Evolutionary conservation across 257 asterid species (phyloP), one percentile per base, ranked within the genome.

Genomic region (Jasminum sambac): DNA sequence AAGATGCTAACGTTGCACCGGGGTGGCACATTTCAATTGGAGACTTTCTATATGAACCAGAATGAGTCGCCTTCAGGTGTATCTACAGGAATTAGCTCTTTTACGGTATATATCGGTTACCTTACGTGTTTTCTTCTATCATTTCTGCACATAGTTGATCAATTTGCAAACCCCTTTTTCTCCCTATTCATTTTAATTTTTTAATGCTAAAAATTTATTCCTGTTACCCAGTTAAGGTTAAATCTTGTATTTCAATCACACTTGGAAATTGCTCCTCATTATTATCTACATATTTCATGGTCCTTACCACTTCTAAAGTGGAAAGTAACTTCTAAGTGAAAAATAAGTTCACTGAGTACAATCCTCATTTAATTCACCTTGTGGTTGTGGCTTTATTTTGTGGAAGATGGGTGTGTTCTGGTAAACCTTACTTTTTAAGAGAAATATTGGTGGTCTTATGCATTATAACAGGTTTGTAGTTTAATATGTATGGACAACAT

Each of bases 31-130:
- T 89, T 91, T 81, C 79, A 72, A 69, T 58, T 91, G 85, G 96
- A 88, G 67, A 88, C 88, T 63, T 86, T 82, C 66, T 95, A 88
- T 74, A 62, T 88, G 63, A 82, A 88, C 66, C 88, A 71, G 72
- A 78, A 86, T 74, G 98, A 95, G 80, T 79, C 89, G 74, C 99
- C 98, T 73, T 68, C 88, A 74, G 91, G 89, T 30, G 82, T 77
- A 50, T 79, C 88, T 30, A 57, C 85, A 52, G 77, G 84, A 81
- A 89, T 95, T 78, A 83, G 98, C 87, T 84, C 86, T 66, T 86
- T 75, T 67, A 82, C 68, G 96, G 98, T 94, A 80, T 57, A 63
- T 10, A n/a, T 11, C 41, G 37, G 26, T 64, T 64, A 39, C 34
- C 42, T 70, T 60, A 63, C 58, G 30, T 42, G 21, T 55, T 55